A percentile compares a stretch with the other conserved stretches of the same genome.
These are phyloP conservation scores for Lepidium africanum DNA, from an alignment of 345 rosid species.

Conservation along the genomic window DNA sequence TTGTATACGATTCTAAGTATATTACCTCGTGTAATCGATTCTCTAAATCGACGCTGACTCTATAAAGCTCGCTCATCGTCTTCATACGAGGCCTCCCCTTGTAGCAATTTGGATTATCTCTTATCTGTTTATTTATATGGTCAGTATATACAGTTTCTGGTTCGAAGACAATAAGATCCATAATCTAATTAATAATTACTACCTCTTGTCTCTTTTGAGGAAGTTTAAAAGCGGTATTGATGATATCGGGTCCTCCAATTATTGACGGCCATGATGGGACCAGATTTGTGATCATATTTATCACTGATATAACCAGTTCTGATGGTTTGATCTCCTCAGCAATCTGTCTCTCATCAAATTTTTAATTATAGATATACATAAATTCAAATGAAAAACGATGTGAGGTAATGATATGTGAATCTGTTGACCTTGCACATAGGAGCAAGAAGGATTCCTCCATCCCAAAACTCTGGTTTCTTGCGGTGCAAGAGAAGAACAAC, in stretches of 20 bases:
- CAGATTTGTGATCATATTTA: constrained; percentile 29
- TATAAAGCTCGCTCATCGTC: constrained; percentile 52
- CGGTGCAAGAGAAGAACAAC: constrained; percentile 57
- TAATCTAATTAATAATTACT: too few relatives aligned
- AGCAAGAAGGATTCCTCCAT: constrained; percentile 72
- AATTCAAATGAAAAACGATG: too few relatives aligned
- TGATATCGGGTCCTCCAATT: constrained; percentile 36
- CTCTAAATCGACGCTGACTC: constrained; percentile 50
- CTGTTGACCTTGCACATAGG: constrained; percentile 82
- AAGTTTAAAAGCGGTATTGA: constrained; percentile 51
- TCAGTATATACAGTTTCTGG: background rate
- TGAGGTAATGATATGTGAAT: too few relatives aligned
- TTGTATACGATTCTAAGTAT: background rate
- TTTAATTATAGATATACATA: too few relatives aligned
- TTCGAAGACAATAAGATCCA: background rate
- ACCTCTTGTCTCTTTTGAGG: constrained; percentile 65
- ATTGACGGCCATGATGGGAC: constrained; percentile 70
- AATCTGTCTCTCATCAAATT: constrained; percentile 36
- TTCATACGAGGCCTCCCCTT: constrained; percentile 65
- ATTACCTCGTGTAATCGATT: constrained; percentile 49
- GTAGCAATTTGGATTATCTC: constrained; percentile 63
- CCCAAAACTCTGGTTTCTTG: constrained; percentile 63
- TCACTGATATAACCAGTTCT: constrained; percentile 31
- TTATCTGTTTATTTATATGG: constrained; percentile 32
- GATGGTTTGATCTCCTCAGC: constrained; percentile 57